Conservation (phyloP, 2,329 filamentous ascomycete species). For the Aspergillus costaricaensis region DNA sequence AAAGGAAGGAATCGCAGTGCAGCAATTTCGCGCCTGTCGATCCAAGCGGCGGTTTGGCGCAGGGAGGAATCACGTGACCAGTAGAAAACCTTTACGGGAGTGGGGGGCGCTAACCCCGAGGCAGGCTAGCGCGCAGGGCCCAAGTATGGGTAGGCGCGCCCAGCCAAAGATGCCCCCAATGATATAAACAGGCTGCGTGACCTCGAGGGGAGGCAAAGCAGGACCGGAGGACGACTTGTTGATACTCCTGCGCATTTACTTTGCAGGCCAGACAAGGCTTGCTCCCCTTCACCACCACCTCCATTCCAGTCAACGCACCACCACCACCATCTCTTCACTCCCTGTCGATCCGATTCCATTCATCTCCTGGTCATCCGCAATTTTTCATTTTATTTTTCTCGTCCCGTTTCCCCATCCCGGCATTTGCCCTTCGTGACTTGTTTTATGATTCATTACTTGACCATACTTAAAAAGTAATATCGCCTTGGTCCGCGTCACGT, state of each 20-base stretch:
- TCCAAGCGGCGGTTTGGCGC: constrained; percentile 9
- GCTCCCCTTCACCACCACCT: neutral
- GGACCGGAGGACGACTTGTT: constrained; percentile 17
- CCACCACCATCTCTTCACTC: constrained; percentile 13
- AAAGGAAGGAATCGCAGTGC: neutral
- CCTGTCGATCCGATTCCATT: neutral
- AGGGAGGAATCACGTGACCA: constrained; percentile 28
- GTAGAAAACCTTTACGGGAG: constrained; percentile 30
- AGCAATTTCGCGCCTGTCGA: constrained; percentile 17
- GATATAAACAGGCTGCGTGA: constrained; percentile 52
- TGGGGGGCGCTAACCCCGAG: constrained; percentile 30
- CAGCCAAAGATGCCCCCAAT: constrained; percentile 43
- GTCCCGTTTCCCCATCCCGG: neutral
- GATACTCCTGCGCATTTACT: constrained; percentile 15
- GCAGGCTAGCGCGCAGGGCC: constrained; percentile 34
- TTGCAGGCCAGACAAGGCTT: neutral
- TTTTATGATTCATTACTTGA: constrained; percentile 13
- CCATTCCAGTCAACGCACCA: constrained; percentile 10
- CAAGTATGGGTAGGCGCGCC: constrained; percentile 46
- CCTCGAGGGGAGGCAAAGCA: constrained; percentile 36
- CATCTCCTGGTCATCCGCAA: neutral
- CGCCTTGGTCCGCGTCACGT: constrained; percentile 3
- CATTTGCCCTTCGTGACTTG: neutral
- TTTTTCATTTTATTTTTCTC: constrained; percentile 11
- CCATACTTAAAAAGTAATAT: constrained; percentile 15